A percentile compares a stretch with the other conserved stretches of the same genome.
phyloP scores from a whole-genome alignment of 73 alveolate species.

The Stentor coeruleus region DNA sequence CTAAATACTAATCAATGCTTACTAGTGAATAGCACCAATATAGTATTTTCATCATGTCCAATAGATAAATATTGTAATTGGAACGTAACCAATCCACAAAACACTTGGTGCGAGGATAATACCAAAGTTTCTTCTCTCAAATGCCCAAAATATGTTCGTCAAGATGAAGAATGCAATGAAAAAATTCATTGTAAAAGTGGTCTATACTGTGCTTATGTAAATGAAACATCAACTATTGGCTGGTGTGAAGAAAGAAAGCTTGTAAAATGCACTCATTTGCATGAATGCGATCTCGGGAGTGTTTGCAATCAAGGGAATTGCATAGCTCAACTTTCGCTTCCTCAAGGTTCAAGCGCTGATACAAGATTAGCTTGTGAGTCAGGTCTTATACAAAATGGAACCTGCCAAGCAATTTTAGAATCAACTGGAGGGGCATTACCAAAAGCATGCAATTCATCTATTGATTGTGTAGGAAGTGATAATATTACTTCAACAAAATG shows the following conservation, averaged over 20 bases:
- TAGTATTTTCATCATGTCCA: background rate
- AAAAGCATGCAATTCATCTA: background rate
- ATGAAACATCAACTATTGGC: background rate
- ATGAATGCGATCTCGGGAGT: background rate
- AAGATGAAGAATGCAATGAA: background rate
- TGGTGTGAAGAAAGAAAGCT: background rate
- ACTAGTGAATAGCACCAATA: background rate
- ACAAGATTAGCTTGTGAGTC: background rate
- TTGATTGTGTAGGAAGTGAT: background rate
- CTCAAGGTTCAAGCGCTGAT: background rate
- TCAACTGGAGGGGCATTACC: constrained; percentile 2
- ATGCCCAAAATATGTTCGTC: background rate
- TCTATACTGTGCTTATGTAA: background rate
- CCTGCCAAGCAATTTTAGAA: background rate
- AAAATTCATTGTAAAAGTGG: background rate
- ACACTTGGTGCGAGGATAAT: background rate
- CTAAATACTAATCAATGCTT: too few species aligned
- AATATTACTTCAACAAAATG: background rate
- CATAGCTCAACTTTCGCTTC: background rate
- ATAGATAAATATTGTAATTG: background rate
- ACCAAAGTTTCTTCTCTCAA: background rate
- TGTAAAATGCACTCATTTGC: background rate
- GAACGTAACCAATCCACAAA: background rate
- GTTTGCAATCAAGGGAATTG: constrained; percentile 19
- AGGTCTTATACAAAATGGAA: background rate